phyloP scores from a whole-genome alignment of 371 early-diverging fungal species.

The Paraphysoderma sedebokerense region DNA sequence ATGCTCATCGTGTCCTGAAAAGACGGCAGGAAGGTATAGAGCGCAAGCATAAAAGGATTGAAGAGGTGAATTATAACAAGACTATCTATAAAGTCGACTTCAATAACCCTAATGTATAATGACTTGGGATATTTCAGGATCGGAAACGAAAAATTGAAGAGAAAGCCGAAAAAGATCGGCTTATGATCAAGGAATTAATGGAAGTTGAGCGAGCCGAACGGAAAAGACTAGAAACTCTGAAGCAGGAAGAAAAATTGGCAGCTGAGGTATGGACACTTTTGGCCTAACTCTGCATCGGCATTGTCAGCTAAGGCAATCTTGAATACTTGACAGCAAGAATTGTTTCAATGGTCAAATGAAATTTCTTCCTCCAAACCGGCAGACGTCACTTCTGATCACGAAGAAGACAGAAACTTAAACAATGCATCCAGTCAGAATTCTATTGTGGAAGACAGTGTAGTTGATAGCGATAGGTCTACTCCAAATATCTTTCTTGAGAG shows the following conservation, averaged over 20 bases:
- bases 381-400: background rate
- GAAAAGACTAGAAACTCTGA: conserved; percentile 4
- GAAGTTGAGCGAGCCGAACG: conserved; percentile 1
- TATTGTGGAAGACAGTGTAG: too few relatives aligned
- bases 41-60: background rate
- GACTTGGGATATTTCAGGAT: background rate
- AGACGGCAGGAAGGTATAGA: background rate
- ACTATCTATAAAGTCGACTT: too few relatives aligned
- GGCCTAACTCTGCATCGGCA: too few relatives aligned
- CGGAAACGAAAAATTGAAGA: background rate
- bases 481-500: background rate
- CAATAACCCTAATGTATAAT: too few relatives aligned
- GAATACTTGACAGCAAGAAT: too few relatives aligned
- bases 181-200: background rate
- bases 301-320: too few relatives aligned
- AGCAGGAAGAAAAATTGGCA: conserved; percentile 1
- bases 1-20: background rate
- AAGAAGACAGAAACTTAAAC: too few relatives aligned
- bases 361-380: too few relatives aligned
- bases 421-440: too few relatives aligned
- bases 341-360: too few relatives aligned
- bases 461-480: too few relatives aligned
- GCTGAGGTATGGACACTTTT: conserved; percentile 9
- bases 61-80: too few relatives aligned
- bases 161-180: background rate